Conservation (phyloP, 371 early-diverging fungal genomes). For the Nematocida sp. region DNA sequence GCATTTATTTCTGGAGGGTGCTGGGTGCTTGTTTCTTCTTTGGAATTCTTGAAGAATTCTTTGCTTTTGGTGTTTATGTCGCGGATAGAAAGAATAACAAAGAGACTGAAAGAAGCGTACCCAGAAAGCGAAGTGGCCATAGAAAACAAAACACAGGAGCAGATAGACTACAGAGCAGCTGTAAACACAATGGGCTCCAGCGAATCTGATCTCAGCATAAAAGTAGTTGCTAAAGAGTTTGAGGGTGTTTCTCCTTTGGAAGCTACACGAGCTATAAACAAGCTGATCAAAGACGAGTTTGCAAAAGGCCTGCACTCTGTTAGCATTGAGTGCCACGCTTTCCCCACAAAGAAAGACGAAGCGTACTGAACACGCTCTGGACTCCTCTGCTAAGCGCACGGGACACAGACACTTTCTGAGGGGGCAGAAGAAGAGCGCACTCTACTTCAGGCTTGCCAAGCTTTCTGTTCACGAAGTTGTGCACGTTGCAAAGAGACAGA, state of each 20-base stretch:
- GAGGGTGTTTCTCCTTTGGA: not conserved
- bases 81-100: constrained; percentile 16
- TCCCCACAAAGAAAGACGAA: not conserved
- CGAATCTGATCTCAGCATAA: constrained; percentile 28
- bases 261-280: constrained; percentile 22
- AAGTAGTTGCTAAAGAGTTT: not conserved
- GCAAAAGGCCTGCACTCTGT: constrained; percentile 37
- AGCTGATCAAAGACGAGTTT: constrained; percentile 33
- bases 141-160: constrained; percentile 22
- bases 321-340: constrained; percentile 6
- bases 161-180: constrained; percentile 38
- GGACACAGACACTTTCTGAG: not conserved
- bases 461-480: constrained; percentile 36
- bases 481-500: constrained; percentile 29
- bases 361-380: not conserved
- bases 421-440: not conserved
- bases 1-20: no score
- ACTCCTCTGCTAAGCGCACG: not conserved
- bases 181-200: not conserved
- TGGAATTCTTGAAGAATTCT: not conserved
- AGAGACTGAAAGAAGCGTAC: constrained; percentile 4
- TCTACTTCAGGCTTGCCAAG: constrained; percentile 8
- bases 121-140: constrained; percentile 14
- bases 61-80: constrained; percentile 11
- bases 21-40: not conserved